A percentile compares a stretch with the other conserved stretches of the same genome.
These are phyloP conservation scores for Metrosideros polymorpha DNA, from an alignment of 441 rosid genomes.

Conservation along the genomic window DNA sequence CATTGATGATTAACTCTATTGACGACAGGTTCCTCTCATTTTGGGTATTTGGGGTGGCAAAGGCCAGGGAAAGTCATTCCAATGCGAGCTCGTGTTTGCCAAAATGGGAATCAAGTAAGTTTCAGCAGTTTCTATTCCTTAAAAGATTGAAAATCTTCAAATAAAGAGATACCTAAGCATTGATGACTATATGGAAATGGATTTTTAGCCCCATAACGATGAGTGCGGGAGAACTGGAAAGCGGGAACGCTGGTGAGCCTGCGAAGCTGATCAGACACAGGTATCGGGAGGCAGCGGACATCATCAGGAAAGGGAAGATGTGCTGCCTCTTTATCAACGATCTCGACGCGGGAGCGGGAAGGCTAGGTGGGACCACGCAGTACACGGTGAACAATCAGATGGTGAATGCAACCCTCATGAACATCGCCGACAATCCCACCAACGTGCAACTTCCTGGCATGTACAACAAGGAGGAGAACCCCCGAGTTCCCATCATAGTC, in stretches of 20 bases:
- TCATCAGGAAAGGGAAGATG: conserved; percentile 12
- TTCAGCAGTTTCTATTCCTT: not conserved
- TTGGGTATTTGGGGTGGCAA: conserved; percentile 33
- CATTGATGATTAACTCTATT: not conserved
- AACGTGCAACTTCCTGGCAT: conserved; percentile 10
- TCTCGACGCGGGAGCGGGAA: conserved; percentile 12
- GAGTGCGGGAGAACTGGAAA: conserved; percentile 14
- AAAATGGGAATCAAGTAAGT: conserved; percentile 33
- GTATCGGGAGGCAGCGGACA: conserved; percentile 7
- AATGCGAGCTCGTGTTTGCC: conserved; percentile 25
- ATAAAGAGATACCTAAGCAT: not conserved
- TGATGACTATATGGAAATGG: not conserved
- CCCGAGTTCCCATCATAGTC: conserved; percentile 10
- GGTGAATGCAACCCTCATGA: conserved; percentile 16
- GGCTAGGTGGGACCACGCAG: conserved; percentile 11
- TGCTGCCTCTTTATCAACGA: conserved; percentile 14
- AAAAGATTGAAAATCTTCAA: not conserved
- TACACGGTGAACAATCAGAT: conserved; percentile 14
- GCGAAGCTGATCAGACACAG: conserved; percentile 13
- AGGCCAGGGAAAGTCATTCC: conserved; percentile 36
- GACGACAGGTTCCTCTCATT: conserved; percentile 21
- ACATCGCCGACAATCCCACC: conserved; percentile 11
- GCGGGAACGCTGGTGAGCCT: conserved; percentile 10
- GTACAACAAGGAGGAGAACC: conserved; percentile 10
- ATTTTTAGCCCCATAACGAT: conserved; percentile 5